phyloP scores from a whole-genome alignment of 257 asterid species.

The Phtheirospermum japonicum region DNA sequence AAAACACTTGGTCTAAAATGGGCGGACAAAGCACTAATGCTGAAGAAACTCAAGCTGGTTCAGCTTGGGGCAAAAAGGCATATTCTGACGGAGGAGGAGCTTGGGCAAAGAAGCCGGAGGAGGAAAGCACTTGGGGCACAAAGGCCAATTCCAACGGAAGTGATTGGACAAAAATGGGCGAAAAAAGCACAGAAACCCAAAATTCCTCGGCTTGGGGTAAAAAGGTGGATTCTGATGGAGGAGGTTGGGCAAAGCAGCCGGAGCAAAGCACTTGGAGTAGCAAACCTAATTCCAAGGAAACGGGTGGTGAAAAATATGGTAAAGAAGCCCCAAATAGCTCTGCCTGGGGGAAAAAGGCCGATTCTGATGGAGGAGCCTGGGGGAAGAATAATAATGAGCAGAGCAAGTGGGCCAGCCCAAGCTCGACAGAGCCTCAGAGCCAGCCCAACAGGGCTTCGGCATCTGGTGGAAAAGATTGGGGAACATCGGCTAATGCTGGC shows the following conservation, averaged over 20 bases:
- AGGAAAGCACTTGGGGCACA: constrained; percentile 30
- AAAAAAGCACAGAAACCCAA: constrained; percentile 12
- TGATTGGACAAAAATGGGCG: constrained; percentile 5
- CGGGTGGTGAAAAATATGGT: background rate
- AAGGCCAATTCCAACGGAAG: constrained; percentile 18
- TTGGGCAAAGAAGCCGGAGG: constrained; percentile 25
- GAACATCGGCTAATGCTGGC: background rate
- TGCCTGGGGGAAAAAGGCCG: constrained; percentile 35
- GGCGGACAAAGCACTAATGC: background rate
- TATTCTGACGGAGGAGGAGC: background rate
- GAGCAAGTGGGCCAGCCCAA: constrained; percentile 28
- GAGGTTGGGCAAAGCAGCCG: background rate
- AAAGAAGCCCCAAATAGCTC: constrained; percentile 7
- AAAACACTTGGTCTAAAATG: constrained; percentile 3
- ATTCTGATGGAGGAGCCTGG: constrained; percentile 20
- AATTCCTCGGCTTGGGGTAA: constrained; percentile 26
- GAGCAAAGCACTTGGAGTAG: constrained; percentile 27
- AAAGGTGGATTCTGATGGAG: constrained; percentile 24
- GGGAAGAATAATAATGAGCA: constrained; percentile 16
- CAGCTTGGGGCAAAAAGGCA: constrained; percentile 3
- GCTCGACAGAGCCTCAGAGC: background rate
- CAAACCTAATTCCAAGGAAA: constrained; percentile 19
- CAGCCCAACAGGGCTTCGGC: constrained; percentile 11
- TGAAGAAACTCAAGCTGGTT: background rate
- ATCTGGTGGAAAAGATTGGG: constrained; percentile 32